Percentiles rank a stretch among this genome's conserved stretches.
These are phyloP conservation scores for Penicillium sp. DNA, from an alignment of 2,329 filamentous ascomycete genomes.

Conservation along the genomic window DNA sequence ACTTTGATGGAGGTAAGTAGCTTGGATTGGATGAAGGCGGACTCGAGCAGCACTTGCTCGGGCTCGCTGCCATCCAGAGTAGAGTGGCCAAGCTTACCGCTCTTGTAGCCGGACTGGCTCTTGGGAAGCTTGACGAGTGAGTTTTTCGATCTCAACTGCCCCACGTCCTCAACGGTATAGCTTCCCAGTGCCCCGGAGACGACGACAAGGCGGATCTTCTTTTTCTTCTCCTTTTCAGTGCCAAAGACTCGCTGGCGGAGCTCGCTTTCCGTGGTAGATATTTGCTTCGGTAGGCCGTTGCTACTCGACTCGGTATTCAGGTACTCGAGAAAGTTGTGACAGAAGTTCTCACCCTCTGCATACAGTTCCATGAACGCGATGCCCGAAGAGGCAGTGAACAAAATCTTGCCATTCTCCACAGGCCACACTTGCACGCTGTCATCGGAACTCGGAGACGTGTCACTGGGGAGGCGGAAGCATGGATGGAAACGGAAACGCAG, in stretches of 20 bases:
- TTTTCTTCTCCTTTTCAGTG: slow-evolving; percentile 62
- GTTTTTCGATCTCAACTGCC: slow-evolving; percentile 64
- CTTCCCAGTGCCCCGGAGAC: slow-evolving; percentile 72
- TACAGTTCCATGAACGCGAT: slow-evolving; percentile 82
- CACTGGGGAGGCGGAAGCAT: slow-evolving; percentile 78
- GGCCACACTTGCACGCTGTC: slow-evolving; percentile 81
- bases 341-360: slow-evolving; percentile 72
- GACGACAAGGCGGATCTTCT: slow-evolving; percentile 63
- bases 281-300: slow-evolving; percentile 61
- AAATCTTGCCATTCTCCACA: slow-evolving; percentile 68
- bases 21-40: slow-evolving; percentile 62
- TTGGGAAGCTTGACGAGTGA: slow-evolving; percentile 70
- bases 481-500: slow-evolving; percentile 87
- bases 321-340: slow-evolving; percentile 78
- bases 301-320: slow-evolving; percentile 56
- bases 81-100: slow-evolving; percentile 68
- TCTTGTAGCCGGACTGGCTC: slow-evolving; percentile 68
- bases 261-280: slow-evolving; percentile 69
- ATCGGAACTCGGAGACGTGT: slow-evolving; percentile 61
- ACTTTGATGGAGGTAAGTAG: slow-evolving; percentile 70
- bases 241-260: slow-evolving; percentile 68
- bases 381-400: slow-evolving; percentile 74
- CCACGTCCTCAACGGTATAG: slow-evolving; percentile 73
- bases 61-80: slow-evolving; percentile 65
- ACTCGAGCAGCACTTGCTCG: slow-evolving; percentile 70